Percentiles rank a stretch among this genome's conserved stretches.
These are phyloP conservation scores for Fusarium sp. DNA, from an alignment of 2,329 filamentous ascomycete genomes.

Conservation along the genomic window DNA sequence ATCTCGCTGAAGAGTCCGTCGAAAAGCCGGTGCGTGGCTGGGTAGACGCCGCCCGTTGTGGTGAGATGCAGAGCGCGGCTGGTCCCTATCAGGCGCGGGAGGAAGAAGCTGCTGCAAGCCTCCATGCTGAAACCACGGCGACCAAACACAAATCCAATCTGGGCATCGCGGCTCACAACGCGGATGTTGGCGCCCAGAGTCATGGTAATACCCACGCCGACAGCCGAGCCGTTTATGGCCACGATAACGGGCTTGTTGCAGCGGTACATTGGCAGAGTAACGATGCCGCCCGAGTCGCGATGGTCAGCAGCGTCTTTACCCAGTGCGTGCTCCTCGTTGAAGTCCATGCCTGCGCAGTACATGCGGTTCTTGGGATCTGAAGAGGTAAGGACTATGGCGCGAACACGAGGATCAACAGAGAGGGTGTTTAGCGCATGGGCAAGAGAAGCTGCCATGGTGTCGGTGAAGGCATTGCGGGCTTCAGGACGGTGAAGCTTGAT, in stretches of 20 bases:
- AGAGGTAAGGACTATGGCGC: conserved; percentile 66
- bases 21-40: conserved; percentile 62
- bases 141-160: conserved; percentile 80
- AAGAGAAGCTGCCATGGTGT: conserved; percentile 71
- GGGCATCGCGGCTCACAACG: conserved; percentile 67
- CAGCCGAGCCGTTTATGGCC: conserved; percentile 69
- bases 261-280: conserved; percentile 65
- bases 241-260: conserved; percentile 70
- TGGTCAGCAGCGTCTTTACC: conserved; percentile 50
- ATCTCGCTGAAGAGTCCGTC: conserved; percentile 75
- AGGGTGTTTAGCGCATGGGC: conserved; percentile 64
- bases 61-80: conserved; percentile 72
- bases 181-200: conserved; percentile 66
- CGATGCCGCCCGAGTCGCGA: conserved; percentile 65
- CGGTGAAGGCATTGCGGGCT: conserved; percentile 77
- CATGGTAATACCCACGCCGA: conserved; percentile 72
- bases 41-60: conserved; percentile 74
- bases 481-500: conserved; percentile 72
- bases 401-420: conserved; percentile 66
- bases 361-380: conserved; percentile 60
- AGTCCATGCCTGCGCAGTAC: conserved; percentile 71
- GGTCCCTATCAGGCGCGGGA: conserved; percentile 76
- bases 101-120: conserved; percentile 76
- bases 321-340: conserved; percentile 53
- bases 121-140: conserved; percentile 79